A percentile compares a stretch with the other conserved stretches of the same genome.
phyloP scores from a whole-genome alignment of 345 rosid species.

The Eutrema heterophyllum region DNA sequence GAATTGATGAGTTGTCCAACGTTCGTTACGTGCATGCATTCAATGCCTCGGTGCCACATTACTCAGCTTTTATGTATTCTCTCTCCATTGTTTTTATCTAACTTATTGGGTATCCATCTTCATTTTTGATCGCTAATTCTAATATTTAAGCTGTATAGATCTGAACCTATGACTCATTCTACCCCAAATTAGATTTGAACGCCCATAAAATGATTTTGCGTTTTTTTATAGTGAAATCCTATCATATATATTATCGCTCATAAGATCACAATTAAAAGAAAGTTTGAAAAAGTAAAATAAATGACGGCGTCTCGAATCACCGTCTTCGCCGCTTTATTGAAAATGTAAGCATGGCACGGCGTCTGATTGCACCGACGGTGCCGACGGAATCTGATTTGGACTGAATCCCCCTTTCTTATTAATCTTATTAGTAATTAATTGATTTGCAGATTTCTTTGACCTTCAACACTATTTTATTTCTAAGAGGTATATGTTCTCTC shows the following conservation, averaged over 20 bases:
- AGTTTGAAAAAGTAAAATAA: neutral
- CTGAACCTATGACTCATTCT: no score
- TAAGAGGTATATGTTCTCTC: conserved; percentile 1
- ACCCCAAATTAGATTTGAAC: no score
- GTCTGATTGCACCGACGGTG: neutral
- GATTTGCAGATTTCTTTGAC: conserved; percentile 19
- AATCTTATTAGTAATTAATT: neutral
- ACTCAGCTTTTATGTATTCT: neutral
- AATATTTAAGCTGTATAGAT: neutral
- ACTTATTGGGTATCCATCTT: neutral
- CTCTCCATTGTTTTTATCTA: neutral
- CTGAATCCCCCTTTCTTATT: neutral
- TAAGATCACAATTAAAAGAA: neutral
- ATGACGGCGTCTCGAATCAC: neutral
- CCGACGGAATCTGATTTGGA: neutral
- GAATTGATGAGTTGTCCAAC: conserved; percentile 7
- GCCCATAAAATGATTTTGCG: no score
- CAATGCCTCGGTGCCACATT: conserved; percentile 12
- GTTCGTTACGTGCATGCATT: conserved; percentile 23
- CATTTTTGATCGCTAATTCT: neutral
- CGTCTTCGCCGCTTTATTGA: conserved; percentile 11
- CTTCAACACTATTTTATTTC: neutral
- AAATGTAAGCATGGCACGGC: conserved; percentile 1
- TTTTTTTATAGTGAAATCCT: no score
- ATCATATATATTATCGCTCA: no score